Base-by-base conservation (phyloP, 768 basidiomycete genomes). In the Rhizopogon sp. region DNA sequence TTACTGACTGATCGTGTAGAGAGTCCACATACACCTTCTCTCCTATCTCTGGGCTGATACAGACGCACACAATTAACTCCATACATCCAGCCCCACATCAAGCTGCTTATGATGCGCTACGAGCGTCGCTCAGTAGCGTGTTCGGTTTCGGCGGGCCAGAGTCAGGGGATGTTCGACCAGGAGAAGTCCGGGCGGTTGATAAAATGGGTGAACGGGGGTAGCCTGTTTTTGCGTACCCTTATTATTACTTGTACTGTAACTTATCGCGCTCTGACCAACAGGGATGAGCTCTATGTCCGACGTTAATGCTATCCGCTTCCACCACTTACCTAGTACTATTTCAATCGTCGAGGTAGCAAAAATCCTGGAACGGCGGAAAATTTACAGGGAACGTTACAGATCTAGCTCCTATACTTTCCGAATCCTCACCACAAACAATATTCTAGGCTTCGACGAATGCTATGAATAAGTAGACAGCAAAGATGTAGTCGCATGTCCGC, bases 71-170 rank as follows among this genome's bases (percentile, higher is more conserved):
- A 45, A 74, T 93, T 47, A 80, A 91, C 64, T 85, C 84, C n/a
- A 90, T 92, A 45, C 79, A 84, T 43, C 90, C 90, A 0, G 84
- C 85, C 1, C 90, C 90, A 3, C 87, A 88, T 62, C 75, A 82
- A 47, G 79, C 84, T 0, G 85, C 85, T 2, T 89, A 85, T 62
- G 82, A 87, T 53, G 78, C 84, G 2, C 72, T 90, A 1, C 72
- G 78, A 16, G 60, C 64, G 9, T 68, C 68, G 16, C 56, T 76
- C 10, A 58, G 53, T 39, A 60, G 53, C 6, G 40, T 62, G 14
- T 70, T 70, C 28, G 68, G 68, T 0, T 46, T 64, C 25, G 53
- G 60, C 2, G 50, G 45, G 9, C 53, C 46, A 6, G 55, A 50
- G 6, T 10, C 55, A 6, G 58, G 59, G 7, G 57, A 61, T 41